These are phyloP conservation scores for Dactylis glomerata DNA, from an alignment of 176 grass and related monocot species.

Conservation along the genomic window DNA sequence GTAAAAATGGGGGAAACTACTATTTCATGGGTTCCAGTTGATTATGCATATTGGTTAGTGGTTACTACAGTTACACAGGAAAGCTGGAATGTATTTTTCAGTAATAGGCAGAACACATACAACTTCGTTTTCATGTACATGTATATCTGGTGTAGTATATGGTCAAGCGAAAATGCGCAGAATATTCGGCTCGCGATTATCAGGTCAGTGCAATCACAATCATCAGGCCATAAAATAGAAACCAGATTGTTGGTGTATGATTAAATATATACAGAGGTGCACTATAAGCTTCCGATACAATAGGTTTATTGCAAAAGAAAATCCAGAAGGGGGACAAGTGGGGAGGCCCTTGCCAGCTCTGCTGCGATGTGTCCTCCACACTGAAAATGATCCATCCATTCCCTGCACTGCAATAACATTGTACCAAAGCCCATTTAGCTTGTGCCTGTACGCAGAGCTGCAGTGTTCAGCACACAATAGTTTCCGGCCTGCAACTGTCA, in stretches of 20 bases:
- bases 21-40: no score
- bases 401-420: neutral
- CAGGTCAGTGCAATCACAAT: conserved; percentile 3
- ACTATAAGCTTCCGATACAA: neutral
- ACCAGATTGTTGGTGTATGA: neutral
- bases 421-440: neutral
- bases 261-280: neutral
- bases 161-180: no score
- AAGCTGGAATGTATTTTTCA: neutral
- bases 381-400: neutral
- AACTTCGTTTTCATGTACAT: neutral
- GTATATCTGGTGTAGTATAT: neutral
- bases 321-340: neutral
- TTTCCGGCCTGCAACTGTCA: neutral
- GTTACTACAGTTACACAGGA: no score
- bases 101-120: neutral
- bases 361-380: no score
- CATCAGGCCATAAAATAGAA: neutral
- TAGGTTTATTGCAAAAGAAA: neutral
- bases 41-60: no score
- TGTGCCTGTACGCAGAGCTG: neutral
- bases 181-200: neutral
- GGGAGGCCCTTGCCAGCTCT: neutral
- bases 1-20: no score
- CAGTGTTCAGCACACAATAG: neutral